Base-by-base conservation (phyloP, 2,329 filamentous ascomycete species). In the Epichloe bromicola region DNA sequence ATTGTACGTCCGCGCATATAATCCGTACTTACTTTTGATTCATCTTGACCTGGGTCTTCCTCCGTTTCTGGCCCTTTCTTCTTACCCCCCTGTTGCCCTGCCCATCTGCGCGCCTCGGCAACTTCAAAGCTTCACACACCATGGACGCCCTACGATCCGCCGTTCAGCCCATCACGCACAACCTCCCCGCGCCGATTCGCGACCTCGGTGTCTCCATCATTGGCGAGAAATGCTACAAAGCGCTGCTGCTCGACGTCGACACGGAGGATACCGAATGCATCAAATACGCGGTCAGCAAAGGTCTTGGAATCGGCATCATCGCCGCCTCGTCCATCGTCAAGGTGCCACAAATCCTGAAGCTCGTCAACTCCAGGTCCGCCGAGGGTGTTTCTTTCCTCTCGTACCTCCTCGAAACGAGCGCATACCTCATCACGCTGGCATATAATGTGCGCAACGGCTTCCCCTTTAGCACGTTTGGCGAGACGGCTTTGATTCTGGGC, bases 261-360 rank as follows among this genome's bases (percentile, higher is more conserved):
- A 74, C 85, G 61, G 78, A 81, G 56, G 80, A 88, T 62, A 77
- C 79, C 5, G 81, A 79, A 53, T 98, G 93, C 74, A 72, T 95
- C 61, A 93, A 93, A 65, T 82, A 96, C 48, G 90, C 83, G 59
- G 79, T 97, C 63, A 94, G 87, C 63, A 98, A 98, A 73, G 88
- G 78, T 3, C 82, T 98, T 15, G 91, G 93, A 52, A 84, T 97
- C 59, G 93, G 83, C 66, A 98, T 98, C 70, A 89, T 98, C 64
- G 85, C 79, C 58, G 88, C 89, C 49, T 90, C 86, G 30, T 83
- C 87, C 50, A 82, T 97, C 60, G 90, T 98, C 74, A 98, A 98
- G 73, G 82, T 98, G 26, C 93, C 93, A 0, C 93, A 98, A 74
- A 91, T 98, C 65, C 69, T 96, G 67, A 98, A 98, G 74, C 82